Evolutionary conservation across 805 yeast species (phyloP), one percentile per base, ranked within the genome.

Genomic region (Starmera quercuum): DNA sequence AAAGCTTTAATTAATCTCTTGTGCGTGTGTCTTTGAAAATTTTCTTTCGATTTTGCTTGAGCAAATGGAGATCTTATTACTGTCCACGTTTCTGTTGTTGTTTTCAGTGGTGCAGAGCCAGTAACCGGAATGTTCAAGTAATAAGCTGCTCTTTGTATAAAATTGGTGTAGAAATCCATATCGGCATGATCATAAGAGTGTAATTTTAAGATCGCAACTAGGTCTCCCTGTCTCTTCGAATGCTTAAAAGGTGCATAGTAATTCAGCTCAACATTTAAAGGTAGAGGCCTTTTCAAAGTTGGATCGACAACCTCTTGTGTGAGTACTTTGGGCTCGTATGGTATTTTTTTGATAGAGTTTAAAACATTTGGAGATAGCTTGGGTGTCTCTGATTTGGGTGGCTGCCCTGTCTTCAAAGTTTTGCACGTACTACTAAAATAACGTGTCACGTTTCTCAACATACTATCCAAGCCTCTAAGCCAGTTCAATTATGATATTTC

Each of bases 51-150:
- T 57, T 87, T 88, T 33, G 97, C 95, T 53, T 85, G 92, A 15
- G 83, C 95, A 56, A 92, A 92, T 2, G 97, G 97, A 4, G 95
- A 78, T 56, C 80, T 75, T 50, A 82, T 87, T 29, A 92, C 95
- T 0, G 98, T 92, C 85, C 95, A 90, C 46, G 87, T 73, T 58
- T 90, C 83, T 47, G 78, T 74, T 53, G 76, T 81, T 4, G 82
- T 77, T 42, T 76, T 81, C 42, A 74, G 57, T 31, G 78, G 83
- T 22, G 65, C 68, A 14, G 90, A 80, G 2, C 87, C 88, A 11
- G 78, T 72, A 22, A 83, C 76, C 13, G 97, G 96, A 45, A 92
- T 78, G 7, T 94, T 90, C 46, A 92, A 63, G 59, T 83, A 92
- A 56, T 73, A 92, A 0, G 95, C 97, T 0, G 87, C 86, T 59